Base-by-base conservation (phyloP, 2,329 filamentous ascomycete genomes). In the Verticillium zaregamsianum region DNA sequence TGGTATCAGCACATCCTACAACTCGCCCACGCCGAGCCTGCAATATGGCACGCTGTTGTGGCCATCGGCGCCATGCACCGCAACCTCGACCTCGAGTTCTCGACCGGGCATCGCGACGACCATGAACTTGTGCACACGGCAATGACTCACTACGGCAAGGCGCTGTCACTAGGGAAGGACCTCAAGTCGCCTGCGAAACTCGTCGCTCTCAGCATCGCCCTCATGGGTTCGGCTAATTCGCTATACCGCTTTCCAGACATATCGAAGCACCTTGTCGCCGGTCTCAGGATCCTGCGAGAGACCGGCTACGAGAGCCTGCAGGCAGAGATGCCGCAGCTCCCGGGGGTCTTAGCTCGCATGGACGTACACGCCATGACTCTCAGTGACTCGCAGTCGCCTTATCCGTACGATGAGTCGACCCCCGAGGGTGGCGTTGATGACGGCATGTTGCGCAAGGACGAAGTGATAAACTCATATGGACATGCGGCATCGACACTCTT, bases 41-140 rank as follows among this genome's bases (percentile, higher is more conserved):
- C 74, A 5, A 69, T 74, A 0, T 76, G 74, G 74, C 70, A 72
- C 37, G 73, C 72, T 3, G 71, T 71, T 0, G 69, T 74, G 6
- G 73, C 74, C 0, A 55, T 77, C 3, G 75, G 74, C 0, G 73
- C 73, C 3, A 64, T 77, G 55, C 73, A 76, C 45, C 71, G 71
- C 20, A 65, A 39, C 33, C 9, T 37, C 67, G 1, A 68, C 60
- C 67, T 64, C 35, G 12, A 33, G 14, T 9, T 57, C 7, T 11
- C 3, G 2, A 6, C 31, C 5, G 35, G n/a, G 9, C 9, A 35
- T 11, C 17, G 23, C 33, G 11, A n/a, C 12, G 17, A 20, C 17
- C 12, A 40, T 5, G 37, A 15, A n/a, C 11, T 17, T 14, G 28
- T 54, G 6, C 59, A 59, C 0, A 65, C 72, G 28, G 74, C 72